Evolutionary conservation across 2,329 filamentous ascomycete species (phyloP).

Genomic region (Simplicillium aogashimaense): DNA sequence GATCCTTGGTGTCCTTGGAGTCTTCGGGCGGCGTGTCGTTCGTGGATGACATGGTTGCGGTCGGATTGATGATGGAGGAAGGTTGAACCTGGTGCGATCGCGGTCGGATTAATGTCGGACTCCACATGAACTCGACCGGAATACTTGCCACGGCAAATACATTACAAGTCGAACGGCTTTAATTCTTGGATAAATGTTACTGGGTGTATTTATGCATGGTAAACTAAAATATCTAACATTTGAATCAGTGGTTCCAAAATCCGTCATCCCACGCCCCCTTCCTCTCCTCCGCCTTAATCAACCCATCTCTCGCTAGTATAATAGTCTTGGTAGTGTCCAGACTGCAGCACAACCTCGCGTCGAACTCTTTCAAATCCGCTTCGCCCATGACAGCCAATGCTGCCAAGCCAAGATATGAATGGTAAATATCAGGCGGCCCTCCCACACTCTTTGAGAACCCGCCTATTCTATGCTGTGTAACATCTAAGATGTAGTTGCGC

Average conservation of each 20-base stretch:
- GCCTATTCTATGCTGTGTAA: slow-evolving; percentile 79
- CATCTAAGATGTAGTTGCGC: slow-evolving; percentile 70
- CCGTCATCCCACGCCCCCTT: slow-evolving; percentile 9
- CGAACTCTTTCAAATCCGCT: slow-evolving; percentile 56
- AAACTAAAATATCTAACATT: background rate
- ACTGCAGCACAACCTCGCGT: slow-evolving; percentile 69
- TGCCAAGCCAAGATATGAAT: slow-evolving; percentile 80
- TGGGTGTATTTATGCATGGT: too few relatives aligned
- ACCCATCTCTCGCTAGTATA: slow-evolving; percentile 30
- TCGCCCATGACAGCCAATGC: slow-evolving; percentile 68
- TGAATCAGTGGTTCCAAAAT: slow-evolving; percentile 13
- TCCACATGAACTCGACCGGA: background rate
- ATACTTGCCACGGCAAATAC: background rate
- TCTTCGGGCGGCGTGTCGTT: slow-evolving; percentile 4
- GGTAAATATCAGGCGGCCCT: slow-evolving; percentile 68
- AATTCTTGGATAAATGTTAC: background rate
- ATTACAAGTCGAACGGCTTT: background rate
- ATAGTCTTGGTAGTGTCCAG: slow-evolving; percentile 43
- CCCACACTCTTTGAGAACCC: slow-evolving; percentile 69
- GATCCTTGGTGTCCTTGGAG: slow-evolving; percentile 16
- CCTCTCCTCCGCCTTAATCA: slow-evolving; percentile 15
- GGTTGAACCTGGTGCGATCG: slow-evolving; percentile 1
- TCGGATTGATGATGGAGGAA: background rate
- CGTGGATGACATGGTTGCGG: slow-evolving; percentile 8
- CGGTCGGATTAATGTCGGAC: background rate